Conservation (phyloP, 2,329 filamentous ascomycete genomes). For the Fusarium udum region DNA sequence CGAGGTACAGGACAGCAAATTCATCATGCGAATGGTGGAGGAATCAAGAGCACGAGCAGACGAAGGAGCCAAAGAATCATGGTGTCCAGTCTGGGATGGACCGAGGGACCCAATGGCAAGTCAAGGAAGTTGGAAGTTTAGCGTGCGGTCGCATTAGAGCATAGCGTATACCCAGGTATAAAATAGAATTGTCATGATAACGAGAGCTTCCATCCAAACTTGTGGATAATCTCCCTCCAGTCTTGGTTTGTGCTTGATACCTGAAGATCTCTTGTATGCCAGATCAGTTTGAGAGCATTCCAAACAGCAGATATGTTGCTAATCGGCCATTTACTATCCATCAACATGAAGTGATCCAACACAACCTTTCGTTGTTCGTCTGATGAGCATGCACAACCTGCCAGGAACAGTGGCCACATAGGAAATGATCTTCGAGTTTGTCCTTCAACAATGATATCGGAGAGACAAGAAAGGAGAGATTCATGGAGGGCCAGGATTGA, state of each 20-base stretch:
- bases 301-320: slow-evolving; percentile 40
- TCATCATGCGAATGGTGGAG: slow-evolving; percentile 37
- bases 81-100: slow-evolving; percentile 39
- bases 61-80: slow-evolving; percentile 29
- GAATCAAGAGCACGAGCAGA: slow-evolving; percentile 26
- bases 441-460: slow-evolving; percentile 34
- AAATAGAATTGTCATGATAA: not conserved
- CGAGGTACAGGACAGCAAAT: slow-evolving; percentile 10
- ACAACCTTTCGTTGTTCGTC: slow-evolving; percentile 37
- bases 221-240: slow-evolving; percentile 39
- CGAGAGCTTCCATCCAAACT: slow-evolving; percentile 40
- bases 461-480: slow-evolving; percentile 24
- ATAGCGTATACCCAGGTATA: not conserved
- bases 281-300: slow-evolving; percentile 36
- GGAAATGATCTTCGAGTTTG: slow-evolving; percentile 36
- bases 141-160: slow-evolving; percentile 17
- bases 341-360: slow-evolving; percentile 29
- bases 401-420: slow-evolving; percentile 41
- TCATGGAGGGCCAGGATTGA: slow-evolving; percentile 24
- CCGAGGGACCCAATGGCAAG: slow-evolving; percentile 30
- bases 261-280: slow-evolving; percentile 33
- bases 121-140: slow-evolving; percentile 26
- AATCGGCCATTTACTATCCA: slow-evolving; percentile 38
- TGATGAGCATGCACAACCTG: slow-evolving; percentile 36
- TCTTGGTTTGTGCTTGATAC: slow-evolving; percentile 26